Evolutionary conservation across 1,284 basidiomycete genomes (phyloP), one percentile per base, ranked within the genome.

Genomic region (Xanthoconium separans): DNA sequence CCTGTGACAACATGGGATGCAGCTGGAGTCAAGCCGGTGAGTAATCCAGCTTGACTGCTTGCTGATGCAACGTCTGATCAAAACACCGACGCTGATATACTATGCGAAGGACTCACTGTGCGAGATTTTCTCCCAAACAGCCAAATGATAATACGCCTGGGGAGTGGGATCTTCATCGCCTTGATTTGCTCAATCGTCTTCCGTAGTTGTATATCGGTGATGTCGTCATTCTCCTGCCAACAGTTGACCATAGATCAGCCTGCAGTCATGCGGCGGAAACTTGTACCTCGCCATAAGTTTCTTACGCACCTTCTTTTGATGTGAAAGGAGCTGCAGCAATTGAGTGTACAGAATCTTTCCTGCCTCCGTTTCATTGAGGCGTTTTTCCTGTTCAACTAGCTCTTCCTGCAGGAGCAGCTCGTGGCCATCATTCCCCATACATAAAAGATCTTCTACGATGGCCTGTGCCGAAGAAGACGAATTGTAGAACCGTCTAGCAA

Each of bases 371-470:
- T 66, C 65, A 13, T 56, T 61, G 6, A 64, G 39, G 16, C 39
- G 50, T 30, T 53, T 64, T 10, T 47, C 22, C 10, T 53, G 54
- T 9, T 47, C 44, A 18, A 65, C 56, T 2, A 64, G 48, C 22
- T 68, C 63, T 51, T 68, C 61, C 22, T 65, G 63, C 15, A 65
- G 34, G 6, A 65, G 55, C 2, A 64, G 37, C 6, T 53, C 47
- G 1, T 48, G 41, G 12, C 36, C 20, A 2, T 13, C 24, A 0
- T 20, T 31, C 4, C 20, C 44, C 5, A 30, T 30, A 1, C 2
- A 22, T 5, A 49, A 11, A 16, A 65, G 29, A 4, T 33, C 45
- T 0, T 39, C 10, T 4, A 68, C 9, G 20, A 66, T 53, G 4
- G 2, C 18, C 47, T 3, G 12, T 5, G 63, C 56, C 15, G 45